Evolutionary conservation across 345 rosid species (phyloP), one percentile per base, ranked within the genome.

Genomic region (Ceriops decandra): DNA sequence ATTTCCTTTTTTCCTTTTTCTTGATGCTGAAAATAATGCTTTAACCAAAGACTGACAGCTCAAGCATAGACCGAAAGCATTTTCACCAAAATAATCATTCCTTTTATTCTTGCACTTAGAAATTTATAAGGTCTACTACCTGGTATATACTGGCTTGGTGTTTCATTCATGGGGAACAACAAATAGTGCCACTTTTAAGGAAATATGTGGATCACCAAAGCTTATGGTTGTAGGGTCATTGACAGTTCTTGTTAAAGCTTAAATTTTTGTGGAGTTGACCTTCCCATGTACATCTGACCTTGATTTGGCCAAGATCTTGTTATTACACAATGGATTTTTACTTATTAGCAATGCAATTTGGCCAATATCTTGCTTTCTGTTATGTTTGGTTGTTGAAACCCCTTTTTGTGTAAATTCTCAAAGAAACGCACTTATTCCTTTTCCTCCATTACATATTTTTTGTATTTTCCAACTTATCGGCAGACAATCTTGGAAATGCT

Each of bases 401-500:
- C 5, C 2, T 54, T 13, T 54, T n/a, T 54, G 16, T 54, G 11
- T 21, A 7, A 7, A 54, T 54, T 28, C 15, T 54, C 15, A 54
- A 7, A 26, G 21, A 56, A 26, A 56, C 6, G 59, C 24, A 22
- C 59, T 2, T 27, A 20, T 46, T 52, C 22, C 8, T 38, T 71
- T 51, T 19, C 11, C 64, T 52, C 11, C 21, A 35, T 53, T 51
- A 3, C 20, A 35, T 46, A 61, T 32, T 38, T 47, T 53, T 56
- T 57, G 62, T 54, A 46, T 19, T 6, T 64, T 68, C 75, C 64
- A 62, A 54, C 76, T 69, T 77, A 7, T 56, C 70, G 72, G 52
- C 84, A 88, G 93, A 88, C 80, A 86, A 86, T 77, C 83, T 88
- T 74, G 91, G 93, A 73, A 88, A 88, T 79, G 93, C 93, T 59